Base-by-base conservation (phyloP, 495 filamentous ascomycete genomes). In the Annulohypoxylon stygium region DNA sequence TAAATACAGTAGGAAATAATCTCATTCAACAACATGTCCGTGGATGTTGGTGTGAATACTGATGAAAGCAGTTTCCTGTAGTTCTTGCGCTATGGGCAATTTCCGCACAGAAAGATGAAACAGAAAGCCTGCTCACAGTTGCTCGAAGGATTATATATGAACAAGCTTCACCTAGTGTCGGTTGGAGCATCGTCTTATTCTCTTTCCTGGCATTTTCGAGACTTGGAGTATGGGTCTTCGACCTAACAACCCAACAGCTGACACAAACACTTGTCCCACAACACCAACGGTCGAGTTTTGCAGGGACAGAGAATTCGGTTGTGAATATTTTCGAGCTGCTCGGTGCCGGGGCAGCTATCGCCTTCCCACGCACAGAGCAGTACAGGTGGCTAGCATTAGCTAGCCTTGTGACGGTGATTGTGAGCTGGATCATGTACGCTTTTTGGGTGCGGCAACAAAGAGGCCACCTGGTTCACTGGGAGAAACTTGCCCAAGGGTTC, bases 161-260 rank as follows among this genome's bases (percentile, higher is more conserved):
- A n/a, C 53, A 60, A 25, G 33, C 34, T 1, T 58, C 72, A 9
- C 73, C 72, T n/a, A 65, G 20, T 48, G 51, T 75, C 7, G 71
- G 65, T 12, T 78, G 73, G 73, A 79, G 78, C 30, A 57, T 83
- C 37, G 51, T 76, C 3, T 68, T 85, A 54, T 84, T 85, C 65
- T 63, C 78, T 26, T 83, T 84, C 73, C 76, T 84, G 41, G 82
- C 83, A 0, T 67, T 79, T 50, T 86, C 84, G n/a, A 82, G 84
- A 6, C 76, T 84, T 9, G 83, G 82, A 0, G 79, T 83, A 25
- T 85, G 84, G 81, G 76, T 82, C 47, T 84, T 78, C 73, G 82
- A 85, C 58, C 79, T 86, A 14, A 83, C 80, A 0, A 84, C 83
- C 7, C 82, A 84, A 59, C 83, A 83, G 45, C 73, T 85, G 8